Base-by-base conservation (phyloP, 441 rosid species). In the Sinapis alba region DNA sequence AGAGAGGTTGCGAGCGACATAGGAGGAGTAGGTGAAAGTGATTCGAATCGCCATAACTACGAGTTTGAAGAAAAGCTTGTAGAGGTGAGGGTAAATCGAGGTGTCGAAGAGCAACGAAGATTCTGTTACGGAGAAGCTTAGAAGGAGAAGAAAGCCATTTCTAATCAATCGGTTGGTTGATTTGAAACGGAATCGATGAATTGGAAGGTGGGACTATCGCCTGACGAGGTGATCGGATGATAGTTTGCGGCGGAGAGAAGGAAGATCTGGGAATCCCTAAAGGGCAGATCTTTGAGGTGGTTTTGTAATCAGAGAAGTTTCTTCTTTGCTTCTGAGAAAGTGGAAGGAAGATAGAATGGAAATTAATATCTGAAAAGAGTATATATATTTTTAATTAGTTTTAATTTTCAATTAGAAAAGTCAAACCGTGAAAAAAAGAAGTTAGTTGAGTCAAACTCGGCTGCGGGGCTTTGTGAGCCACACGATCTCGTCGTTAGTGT, bases 11-110 rank as follows among this genome's bases (percentile, higher is more conserved):
- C 90, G 91, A 74, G 89, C 94, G 28, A 87, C 90, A 80, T 88
- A 86, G 78, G 87, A 82, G 81, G 99, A 90, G 80, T 69, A 89
- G 64, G 83, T 68, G 43, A 87, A 38, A 73, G 96, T 87, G 7
- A 88, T 86, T 5, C 97, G 85, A 51, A 94, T 77, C 80, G 98
- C 99, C 99, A 94, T 92, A 1, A 18, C 1, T 26, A 72, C 68
- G 38, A 92, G 24, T 75, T 78, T 77, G 78, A 89, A 15, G 78
- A 89, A 19, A 12, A 92, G 72, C 69, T 73, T 21, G 71, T 83
- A 3, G 72, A 90, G 71, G 86, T 84, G 74, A 47, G 71, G 89
- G 80, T 77, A 74, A 85, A 89, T 85, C 41, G 82, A 81, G 70
- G 68, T 59, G 75, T 83, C 85, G 82, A 73, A 72, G 50, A 82